Evolutionary conservation across 495 filamentous ascomycete species (phyloP).

Genomic region (Articulospora tetracladia): DNA sequence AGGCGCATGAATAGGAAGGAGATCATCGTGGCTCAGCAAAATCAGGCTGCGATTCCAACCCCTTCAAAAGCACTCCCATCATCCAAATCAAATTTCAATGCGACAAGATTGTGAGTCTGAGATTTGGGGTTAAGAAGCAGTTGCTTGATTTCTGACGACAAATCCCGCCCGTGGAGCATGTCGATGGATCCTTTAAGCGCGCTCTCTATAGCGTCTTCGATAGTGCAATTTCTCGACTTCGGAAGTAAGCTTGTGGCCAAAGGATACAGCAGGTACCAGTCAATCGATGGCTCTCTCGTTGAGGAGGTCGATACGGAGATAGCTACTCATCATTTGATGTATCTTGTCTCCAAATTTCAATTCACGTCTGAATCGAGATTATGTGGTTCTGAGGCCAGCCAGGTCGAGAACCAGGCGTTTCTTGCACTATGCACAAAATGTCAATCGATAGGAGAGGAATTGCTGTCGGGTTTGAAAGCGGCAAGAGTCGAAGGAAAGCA

Average conservation of each 20-base stretch:
- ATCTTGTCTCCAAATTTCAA: neutral
- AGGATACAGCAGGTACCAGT: neutral
- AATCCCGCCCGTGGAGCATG: too few relatives aligned
- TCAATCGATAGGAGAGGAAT: neutral
- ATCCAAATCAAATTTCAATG: too few relatives aligned
- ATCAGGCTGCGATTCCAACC: too few relatives aligned
- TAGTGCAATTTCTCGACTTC: constrained; percentile 3
- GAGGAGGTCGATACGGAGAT: neutral
- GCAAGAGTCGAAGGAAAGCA: neutral
- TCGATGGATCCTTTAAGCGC: constrained; percentile 1
- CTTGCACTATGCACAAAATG: neutral
- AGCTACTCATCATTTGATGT: neutral
- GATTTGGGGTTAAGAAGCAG: too few relatives aligned
- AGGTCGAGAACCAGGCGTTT: neutral
- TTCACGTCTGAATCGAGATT: neutral
- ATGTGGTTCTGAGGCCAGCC: neutral
- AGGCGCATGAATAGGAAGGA: too few relatives aligned
- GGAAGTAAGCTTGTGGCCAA: neutral
- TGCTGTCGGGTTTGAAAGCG: neutral
- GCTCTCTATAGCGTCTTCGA: neutral
- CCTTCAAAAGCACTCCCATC: too few relatives aligned
- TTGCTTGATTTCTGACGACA: too few relatives aligned
- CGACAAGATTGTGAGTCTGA: too few relatives aligned
- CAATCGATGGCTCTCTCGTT: neutral
- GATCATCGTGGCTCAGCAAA: too few relatives aligned